Percentiles rank a stretch among this genome's conserved stretches.
These are phyloP conservation scores for Plectosphaerella cucumerina DNA, from an alignment of 2,329 filamentous ascomycete genomes.

Conservation along the genomic window DNA sequence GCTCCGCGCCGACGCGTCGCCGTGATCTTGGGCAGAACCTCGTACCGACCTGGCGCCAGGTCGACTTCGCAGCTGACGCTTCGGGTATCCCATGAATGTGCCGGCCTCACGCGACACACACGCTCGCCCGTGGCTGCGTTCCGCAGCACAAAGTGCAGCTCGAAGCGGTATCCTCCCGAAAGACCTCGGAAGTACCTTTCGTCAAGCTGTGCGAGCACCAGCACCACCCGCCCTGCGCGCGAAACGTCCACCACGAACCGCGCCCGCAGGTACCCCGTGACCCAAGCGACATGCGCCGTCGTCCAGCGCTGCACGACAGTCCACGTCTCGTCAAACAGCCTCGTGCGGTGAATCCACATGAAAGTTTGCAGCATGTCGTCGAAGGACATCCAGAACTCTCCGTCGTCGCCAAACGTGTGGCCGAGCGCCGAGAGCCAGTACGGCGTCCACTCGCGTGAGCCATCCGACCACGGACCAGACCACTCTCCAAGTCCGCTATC, in stretches of 20 bases:
- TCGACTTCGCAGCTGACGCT: slow-evolving; percentile 69
- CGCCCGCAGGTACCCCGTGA: slow-evolving; percentile 38
- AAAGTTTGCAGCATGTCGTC: slow-evolving; percentile 56
- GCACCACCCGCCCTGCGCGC: slow-evolving; percentile 34
- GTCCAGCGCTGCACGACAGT: slow-evolving; percentile 41
- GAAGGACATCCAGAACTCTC: slow-evolving; percentile 59
- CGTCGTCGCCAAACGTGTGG: slow-evolving; percentile 74
- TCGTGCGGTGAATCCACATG: slow-evolving; percentile 53
- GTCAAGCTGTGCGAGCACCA: slow-evolving; percentile 42
- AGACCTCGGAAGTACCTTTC: slow-evolving; percentile 40
- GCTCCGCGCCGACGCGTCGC: slow-evolving; percentile 38
- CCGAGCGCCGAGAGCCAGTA: slow-evolving; percentile 70
- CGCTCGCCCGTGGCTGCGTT: slow-evolving; percentile 19
- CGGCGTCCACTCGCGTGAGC: slow-evolving; percentile 79
- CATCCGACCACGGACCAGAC: slow-evolving; percentile 71
- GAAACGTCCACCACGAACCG: slow-evolving; percentile 39
- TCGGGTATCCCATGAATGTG: slow-evolving; percentile 44
- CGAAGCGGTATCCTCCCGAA: slow-evolving; percentile 38
- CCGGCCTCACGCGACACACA: slow-evolving; percentile 27
- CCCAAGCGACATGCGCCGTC: slow-evolving; percentile 37
- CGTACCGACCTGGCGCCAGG: slow-evolving; percentile 64
- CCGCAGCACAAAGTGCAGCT: slow-evolving; percentile 38
- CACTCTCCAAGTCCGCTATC: slow-evolving; percentile 50
- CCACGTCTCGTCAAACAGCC: slow-evolving; percentile 48
- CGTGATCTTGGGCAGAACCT: slow-evolving; percentile 65